A percentile compares a stretch with the other conserved stretches of the same genome.
phyloP scores from a whole-genome alignment of 1,139 yeast genomes.

The Blastobotrys raffinosifermentans region DNA sequence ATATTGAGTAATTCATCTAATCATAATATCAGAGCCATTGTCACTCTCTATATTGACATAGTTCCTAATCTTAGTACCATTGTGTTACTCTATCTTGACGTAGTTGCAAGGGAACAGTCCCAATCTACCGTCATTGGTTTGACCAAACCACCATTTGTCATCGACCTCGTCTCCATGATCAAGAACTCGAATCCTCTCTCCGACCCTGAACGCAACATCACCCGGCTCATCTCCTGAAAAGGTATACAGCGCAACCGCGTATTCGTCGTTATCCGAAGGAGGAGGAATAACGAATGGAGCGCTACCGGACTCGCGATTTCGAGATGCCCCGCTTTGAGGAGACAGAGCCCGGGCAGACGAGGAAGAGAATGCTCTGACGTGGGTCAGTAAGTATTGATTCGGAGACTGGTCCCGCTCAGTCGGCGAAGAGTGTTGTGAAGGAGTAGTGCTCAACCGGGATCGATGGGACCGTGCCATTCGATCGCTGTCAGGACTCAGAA shows the following conservation, averaged over 20 bases:
- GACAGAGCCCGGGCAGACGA: conserved; percentile 18
- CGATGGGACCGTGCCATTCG: no score
- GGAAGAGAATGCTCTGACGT: conserved; percentile 24
- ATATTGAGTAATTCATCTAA: neutral
- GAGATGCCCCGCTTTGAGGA: conserved; percentile 1
- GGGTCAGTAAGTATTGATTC: conserved; percentile 8
- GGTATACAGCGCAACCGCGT: conserved; percentile 33
- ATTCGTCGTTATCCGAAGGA: conserved; percentile 22
- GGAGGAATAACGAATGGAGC: conserved; percentile 15
- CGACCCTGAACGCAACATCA: conserved; percentile 46
- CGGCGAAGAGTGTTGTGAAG: no score
- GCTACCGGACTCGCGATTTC: conserved; percentile 8
- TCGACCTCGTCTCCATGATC: conserved; percentile 36
- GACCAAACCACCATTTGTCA: conserved; percentile 61
- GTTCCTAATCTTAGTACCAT: neutral
- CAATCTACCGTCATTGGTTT: conserved; percentile 36
- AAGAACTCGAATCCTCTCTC: conserved; percentile 44
- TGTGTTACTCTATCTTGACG: conserved; percentile 28
- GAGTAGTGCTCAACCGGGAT: no score
- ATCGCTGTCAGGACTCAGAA: conserved; percentile 10
- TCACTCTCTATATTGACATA: neutral
- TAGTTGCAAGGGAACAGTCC: conserved; percentile 58
- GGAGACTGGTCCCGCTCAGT: conserved; percentile 1
- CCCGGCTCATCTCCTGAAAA: conserved; percentile 38
- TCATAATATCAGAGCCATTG: neutral